Conservation (phyloP, 2,329 filamentous ascomycete genomes). For the Fusarium odoratissimum region DNA sequence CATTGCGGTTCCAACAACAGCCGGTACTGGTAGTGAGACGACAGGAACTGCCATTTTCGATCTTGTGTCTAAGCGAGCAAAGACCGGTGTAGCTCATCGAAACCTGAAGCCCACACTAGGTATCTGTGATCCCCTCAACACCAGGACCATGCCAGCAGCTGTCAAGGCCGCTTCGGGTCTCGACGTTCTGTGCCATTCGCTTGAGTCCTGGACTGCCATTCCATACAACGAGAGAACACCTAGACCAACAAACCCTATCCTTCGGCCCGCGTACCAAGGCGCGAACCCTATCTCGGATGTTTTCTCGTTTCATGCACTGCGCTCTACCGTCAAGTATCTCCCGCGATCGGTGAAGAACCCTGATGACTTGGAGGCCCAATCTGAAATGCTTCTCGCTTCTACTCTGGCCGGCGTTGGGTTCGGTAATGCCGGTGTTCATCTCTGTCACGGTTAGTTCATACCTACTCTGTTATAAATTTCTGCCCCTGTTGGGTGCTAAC, state of each 20-base stretch:
- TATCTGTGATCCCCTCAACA: constrained; percentile 88
- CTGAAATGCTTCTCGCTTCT: constrained; percentile 93
- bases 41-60: constrained; percentile 99
- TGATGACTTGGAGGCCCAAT: constrained; percentile 92
- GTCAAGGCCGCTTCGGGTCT: constrained; percentile 93
- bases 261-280: constrained; percentile 93
- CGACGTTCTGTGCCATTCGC: constrained; percentile 93
- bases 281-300: constrained; percentile 98
- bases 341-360: constrained; percentile 88
- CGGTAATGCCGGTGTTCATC: constrained; percentile 95
- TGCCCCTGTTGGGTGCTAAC: constrained; percentile 18
- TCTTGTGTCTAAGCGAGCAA: constrained; percentile 86
- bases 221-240: constrained; percentile 89
- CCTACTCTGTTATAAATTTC: neutral
- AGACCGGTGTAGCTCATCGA: constrained; percentile 95
- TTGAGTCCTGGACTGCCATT: constrained; percentile 98
- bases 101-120: constrained; percentile 96
- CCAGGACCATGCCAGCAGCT: constrained; percentile 92
- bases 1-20: constrained; percentile 86
- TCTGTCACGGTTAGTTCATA: constrained; percentile 66
- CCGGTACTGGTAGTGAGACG: constrained; percentile 90
- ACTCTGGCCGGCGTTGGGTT: constrained; percentile 96
- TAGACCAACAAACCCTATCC: constrained; percentile 87
- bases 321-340: constrained; percentile 89
- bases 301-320: constrained; percentile 89